Base-by-base conservation (phyloP, 768 basidiomycete species). In the Phylloporus arenicola region DNA sequence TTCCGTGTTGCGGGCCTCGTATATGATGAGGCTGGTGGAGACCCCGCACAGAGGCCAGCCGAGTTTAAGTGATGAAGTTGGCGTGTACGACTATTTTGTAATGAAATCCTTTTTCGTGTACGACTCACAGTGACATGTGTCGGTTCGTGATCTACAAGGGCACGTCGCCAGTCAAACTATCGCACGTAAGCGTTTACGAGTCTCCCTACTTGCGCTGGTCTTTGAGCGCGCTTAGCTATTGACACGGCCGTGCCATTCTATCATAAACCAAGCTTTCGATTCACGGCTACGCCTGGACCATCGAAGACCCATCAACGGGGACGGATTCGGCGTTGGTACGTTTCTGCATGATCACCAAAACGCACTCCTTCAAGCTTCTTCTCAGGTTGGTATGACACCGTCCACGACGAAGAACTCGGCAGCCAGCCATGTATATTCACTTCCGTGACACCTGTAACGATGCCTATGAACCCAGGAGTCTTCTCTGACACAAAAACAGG, bases 211-310 rank as follows among this genome's bases (percentile, higher is more conserved):
- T 9, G 29, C 17, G 2, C 43, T 19, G 8, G 25, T 47, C 22
- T 42, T 43, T 41, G 42, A 65, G 34, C 17, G 42, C 47, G 20
- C 45, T 29, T 57, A 91, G 80, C 80, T 97, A n/a, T 77, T 97
- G 58, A 98, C 94, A 39, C 79, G 89, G 43, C 95, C 95, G 45
- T 85, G 86, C 53, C 95, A 97, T 71, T 92, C 89, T 3, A 96
- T 97, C 71, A 96, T 94, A 67, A 95, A 95, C 67, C 92, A 96
- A 71, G 92, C 95, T 0, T 94, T 92, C 61, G 95, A 97, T 70
- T 94, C 92, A 19, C 80, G 94, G 8, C 75, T 99, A 29, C 81
- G 95, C 17, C 67, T 92, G 46, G 90, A 92, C 62, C 77, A 73
- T 56, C 76, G 90, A 49, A 70, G 89, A 53, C 91, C 90, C n/a